phyloP scores from a whole-genome alignment of 106 monocot species.

The Iris macrosiphon region DNA sequence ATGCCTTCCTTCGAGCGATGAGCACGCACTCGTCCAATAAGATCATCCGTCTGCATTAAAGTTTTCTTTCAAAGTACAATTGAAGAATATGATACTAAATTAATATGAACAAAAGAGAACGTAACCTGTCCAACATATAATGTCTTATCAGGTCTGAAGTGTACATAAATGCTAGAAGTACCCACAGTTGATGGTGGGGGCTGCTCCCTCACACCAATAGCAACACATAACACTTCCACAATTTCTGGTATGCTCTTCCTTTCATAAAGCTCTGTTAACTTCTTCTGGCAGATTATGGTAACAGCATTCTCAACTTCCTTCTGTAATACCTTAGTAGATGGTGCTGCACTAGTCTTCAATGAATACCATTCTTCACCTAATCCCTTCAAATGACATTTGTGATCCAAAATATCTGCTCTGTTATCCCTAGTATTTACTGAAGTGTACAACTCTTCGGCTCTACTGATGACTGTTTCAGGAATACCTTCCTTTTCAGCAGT shows the following conservation, averaged over 20 bases:
- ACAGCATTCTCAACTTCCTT: constrained; percentile 62
- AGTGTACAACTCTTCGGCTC: constrained; percentile 81
- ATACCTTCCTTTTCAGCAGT: constrained; percentile 82
- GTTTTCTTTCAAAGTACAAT: not conserved
- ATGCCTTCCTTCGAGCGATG: constrained; percentile 78
- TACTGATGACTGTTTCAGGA: constrained; percentile 48
- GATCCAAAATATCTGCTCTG: not conserved
- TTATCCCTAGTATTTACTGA: constrained; percentile 16
- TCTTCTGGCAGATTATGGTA: constrained; percentile 52
- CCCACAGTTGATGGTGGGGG: constrained; percentile 91
- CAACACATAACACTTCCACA: constrained; percentile 40
- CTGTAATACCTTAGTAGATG: constrained; percentile 11
- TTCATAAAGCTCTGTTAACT: constrained; percentile 53
- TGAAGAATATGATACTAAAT: not conserved
- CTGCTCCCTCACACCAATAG: constrained; percentile 68
- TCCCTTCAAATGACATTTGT: constrained; percentile 3
- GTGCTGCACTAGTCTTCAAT: not conserved
- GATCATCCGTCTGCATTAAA: constrained; percentile 84
- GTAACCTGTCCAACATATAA: constrained; percentile 92
- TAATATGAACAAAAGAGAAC: not conserved
- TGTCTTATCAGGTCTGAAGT: constrained; percentile 73
- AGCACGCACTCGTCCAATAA: constrained; percentile 57
- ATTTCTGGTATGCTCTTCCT: constrained; percentile 39
- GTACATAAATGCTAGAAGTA: constrained; percentile 68
- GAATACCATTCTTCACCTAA: constrained; percentile 11